These are phyloP conservation scores for Geosmithia morbida DNA, from an alignment of 2,329 filamentous ascomycete species.

Conservation along the genomic window DNA sequence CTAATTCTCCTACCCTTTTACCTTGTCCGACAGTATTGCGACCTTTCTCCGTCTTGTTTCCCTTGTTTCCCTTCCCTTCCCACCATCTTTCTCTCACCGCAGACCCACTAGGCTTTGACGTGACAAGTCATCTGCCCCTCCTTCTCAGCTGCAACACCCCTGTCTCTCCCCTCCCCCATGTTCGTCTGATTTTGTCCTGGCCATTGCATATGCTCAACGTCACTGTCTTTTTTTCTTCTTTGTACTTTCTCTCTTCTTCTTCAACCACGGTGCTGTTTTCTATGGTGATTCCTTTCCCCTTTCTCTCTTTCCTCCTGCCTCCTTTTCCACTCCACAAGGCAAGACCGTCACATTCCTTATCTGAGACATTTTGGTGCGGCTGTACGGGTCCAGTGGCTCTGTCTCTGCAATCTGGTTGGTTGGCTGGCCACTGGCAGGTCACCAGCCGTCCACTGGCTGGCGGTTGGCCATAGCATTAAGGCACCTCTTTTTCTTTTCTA, in stretches of 20 bases:
- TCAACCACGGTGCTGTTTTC: background rate
- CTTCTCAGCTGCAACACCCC: background rate
- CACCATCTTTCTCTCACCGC: background rate
- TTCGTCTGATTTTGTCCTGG: no score
- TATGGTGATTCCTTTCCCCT: no score
- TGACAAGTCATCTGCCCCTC: background rate
- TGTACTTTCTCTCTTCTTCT: slow-evolving; percentile 1
- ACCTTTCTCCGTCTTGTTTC: background rate
- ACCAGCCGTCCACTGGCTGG: no score
- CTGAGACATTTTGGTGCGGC: background rate
- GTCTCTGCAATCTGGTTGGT: background rate
- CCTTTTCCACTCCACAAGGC: no score
- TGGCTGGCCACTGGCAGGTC: no score
- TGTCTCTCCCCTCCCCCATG: background rate
- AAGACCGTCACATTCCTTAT: background rate
- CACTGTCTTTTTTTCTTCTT: slow-evolving; percentile 1
- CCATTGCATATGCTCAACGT: background rate
- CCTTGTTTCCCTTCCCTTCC: background rate
- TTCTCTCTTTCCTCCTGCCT: no score
- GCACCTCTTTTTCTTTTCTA: no score
- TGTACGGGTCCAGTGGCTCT: background rate
- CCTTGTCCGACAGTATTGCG: background rate
- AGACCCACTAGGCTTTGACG: background rate
- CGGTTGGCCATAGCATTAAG: no score
- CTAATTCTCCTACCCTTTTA: slow-evolving; percentile 9